These are phyloP conservation scores for Scedosporium minutisporum DNA, from an alignment of 2,329 filamentous ascomycete genomes.

Conservation along the genomic window DNA sequence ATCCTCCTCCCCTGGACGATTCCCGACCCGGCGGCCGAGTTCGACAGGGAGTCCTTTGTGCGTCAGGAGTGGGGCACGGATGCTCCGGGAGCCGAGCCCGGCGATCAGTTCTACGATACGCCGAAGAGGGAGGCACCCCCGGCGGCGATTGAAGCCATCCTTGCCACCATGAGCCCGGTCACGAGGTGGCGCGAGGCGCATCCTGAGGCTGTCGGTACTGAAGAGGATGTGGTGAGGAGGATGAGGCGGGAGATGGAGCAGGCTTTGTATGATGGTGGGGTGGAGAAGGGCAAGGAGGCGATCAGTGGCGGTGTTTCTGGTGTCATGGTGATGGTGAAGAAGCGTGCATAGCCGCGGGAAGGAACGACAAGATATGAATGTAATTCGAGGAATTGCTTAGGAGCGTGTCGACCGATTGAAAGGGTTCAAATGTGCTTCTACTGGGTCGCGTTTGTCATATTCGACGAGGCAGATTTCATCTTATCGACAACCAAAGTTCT, in stretches of 20 bases:
- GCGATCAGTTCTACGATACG: not conserved
- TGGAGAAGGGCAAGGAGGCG: slow-evolving; percentile 19
- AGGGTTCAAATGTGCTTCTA: not conserved
- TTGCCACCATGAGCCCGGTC: slow-evolving; percentile 25
- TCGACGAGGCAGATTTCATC: not conserved
- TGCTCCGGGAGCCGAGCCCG: not conserved
- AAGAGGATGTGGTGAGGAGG: slow-evolving; percentile 22
- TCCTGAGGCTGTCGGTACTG: slow-evolving; percentile 25
- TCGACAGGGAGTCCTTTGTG: slow-evolving; percentile 28
- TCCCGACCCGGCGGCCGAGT: slow-evolving; percentile 19
- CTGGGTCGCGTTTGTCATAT: not conserved
- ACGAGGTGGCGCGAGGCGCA: slow-evolving; percentile 33
- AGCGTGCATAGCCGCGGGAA: slow-evolving; percentile 1
- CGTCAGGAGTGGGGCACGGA: slow-evolving; percentile 29
- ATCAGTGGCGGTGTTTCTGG: slow-evolving; percentile 13
- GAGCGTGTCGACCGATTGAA: not conserved
- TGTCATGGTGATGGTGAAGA: slow-evolving; percentile 19
- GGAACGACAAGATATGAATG: not conserved
- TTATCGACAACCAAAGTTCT: no score
- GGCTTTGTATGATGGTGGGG: slow-evolving; percentile 20
- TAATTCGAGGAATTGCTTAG: not conserved
- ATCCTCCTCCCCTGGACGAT: slow-evolving; percentile 41
- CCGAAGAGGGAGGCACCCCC: not conserved
- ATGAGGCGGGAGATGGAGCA: slow-evolving; percentile 14
- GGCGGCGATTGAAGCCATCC: slow-evolving; percentile 18